A percentile compares a stretch with the other conserved stretches of the same genome.
Evolutionary conservation across 805 yeast species (phyloP).

Genomic region (Cyberlindnera samutprakarnensis): DNA sequence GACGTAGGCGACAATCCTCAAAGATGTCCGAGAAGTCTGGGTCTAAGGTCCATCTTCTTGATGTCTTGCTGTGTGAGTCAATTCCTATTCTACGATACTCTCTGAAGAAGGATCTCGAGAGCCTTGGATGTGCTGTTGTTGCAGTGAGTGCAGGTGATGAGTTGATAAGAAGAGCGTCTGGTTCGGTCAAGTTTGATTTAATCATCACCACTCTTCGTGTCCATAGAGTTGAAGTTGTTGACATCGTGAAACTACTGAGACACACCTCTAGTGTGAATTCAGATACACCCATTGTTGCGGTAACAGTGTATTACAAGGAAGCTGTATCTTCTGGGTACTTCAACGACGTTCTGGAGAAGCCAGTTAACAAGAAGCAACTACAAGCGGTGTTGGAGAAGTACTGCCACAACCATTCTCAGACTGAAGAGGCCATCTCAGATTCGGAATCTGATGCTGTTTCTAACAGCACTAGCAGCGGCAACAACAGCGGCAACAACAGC

Average conservation of each 20-base stretch:
- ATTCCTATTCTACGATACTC: slow-evolving; percentile 75
- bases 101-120: slow-evolving; percentile 53
- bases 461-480: too few species aligned
- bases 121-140: slow-evolving; percentile 73
- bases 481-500: not conserved
- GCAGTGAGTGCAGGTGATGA: slow-evolving; percentile 77
- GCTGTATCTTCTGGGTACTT: slow-evolving; percentile 43
- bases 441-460: slow-evolving; percentile 17
- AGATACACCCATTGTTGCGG: slow-evolving; percentile 67
- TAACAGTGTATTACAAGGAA: slow-evolving; percentile 66
- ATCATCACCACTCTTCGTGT: slow-evolving; percentile 70
- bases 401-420: slow-evolving; percentile 14
- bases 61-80: slow-evolving; percentile 78
- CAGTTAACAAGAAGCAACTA: slow-evolving; percentile 28
- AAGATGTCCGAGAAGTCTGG: slow-evolving; percentile 20
- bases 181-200: slow-evolving; percentile 76
- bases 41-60: slow-evolving; percentile 33
- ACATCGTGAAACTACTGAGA: slow-evolving; percentile 68
- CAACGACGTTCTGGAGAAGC: slow-evolving; percentile 70
- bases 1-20: slow-evolving; percentile 47
- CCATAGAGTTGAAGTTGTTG: slow-evolving; percentile 61
- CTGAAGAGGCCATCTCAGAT: slow-evolving; percentile 24
- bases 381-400: slow-evolving; percentile 17
- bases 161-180: slow-evolving; percentile 70
- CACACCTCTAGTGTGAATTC: slow-evolving; percentile 74